Evolutionary conservation across 2,329 filamentous ascomycete species (phyloP), one percentile per base, ranked within the genome.

Genomic region (Ophiostoma tasmaniense): DNA sequence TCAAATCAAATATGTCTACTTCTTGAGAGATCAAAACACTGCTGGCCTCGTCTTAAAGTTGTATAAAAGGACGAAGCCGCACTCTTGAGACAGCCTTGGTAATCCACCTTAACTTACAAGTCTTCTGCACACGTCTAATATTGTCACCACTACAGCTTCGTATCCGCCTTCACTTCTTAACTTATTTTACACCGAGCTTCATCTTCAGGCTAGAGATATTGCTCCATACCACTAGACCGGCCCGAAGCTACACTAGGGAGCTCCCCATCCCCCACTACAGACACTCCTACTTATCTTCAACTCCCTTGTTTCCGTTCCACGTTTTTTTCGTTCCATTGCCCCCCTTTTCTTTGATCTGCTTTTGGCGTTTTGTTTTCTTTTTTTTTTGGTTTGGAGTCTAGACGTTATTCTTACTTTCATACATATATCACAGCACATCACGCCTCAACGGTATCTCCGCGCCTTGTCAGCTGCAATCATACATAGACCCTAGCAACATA

Each of bases 261-360:
- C 55, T 30, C 55, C 25, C 55, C 20, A 45, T 45, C 42, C 42
- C 42, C 55, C 25, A 61, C 55, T 25, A 55, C 50, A 55, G 50
- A 25, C 55, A 11, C 50, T 22, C 3, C n/a, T n/a, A 55, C 50
- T 55, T 61, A 61, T 61, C 55, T 30, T 61, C 25, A 28, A 13
- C 22, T 28, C 4, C 50, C 10, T 55, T 25, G 22, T 10, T 22
- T 25, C n/a, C 22, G 7, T 61, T 17, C 25, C 55, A 61, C 55
- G 55, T 61, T 61, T 61, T 61, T 14, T 61, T 17, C 14, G 25
- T 61, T 61, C 55, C 55, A 61, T 61, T 61, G 55, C 55, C 55
- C 55, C 55, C 55, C 55, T 33, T 61, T 61, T 50, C 5, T 13
- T 25, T 17, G 50, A 25, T 55, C n/a, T 28, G 22, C 50, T 7